A percentile compares a stretch with the other conserved stretches of the same genome.
phyloP scores from a whole-genome alignment of 768 basidiomycete species.

The Rhodocollybia butyracea region DNA sequence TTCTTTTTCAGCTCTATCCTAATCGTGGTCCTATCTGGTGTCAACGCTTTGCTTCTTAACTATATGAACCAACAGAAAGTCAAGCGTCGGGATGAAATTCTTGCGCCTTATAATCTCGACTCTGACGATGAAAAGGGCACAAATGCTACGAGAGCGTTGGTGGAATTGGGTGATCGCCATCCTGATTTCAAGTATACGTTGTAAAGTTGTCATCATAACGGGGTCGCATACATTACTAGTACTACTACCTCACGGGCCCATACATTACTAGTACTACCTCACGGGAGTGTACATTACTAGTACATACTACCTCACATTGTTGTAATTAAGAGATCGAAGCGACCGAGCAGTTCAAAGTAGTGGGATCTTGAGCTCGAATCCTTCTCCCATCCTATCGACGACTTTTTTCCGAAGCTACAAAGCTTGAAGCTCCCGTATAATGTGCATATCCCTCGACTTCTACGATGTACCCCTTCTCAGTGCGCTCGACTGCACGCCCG shows the following conservation, averaged over 20 bases:
- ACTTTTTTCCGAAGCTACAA: background rate
- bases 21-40: constrained; percentile 18
- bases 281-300: background rate
- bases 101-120: constrained; percentile 27
- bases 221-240: background rate
- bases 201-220: constrained; percentile 1
- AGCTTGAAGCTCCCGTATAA: constrained; percentile 25
- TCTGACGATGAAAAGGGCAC: constrained; percentile 23
- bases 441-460: constrained; percentile 27
- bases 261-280: background rate
- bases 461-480: constrained; percentile 19
- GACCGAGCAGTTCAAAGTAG: background rate
- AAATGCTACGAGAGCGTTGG: constrained; percentile 26
- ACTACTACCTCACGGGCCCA: background rate
- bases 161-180: constrained; percentile 32
- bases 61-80: constrained; percentile 22
- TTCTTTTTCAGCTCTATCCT: constrained; percentile 20
- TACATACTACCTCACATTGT: background rate
- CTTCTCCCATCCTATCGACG: background rate
- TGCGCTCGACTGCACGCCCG: constrained; percentile 20
- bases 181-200: constrained; percentile 32
- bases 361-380: background rate
- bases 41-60: constrained; percentile 24
- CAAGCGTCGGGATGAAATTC: constrained; percentile 24
- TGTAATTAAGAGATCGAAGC: background rate